These are phyloP conservation scores for Chondrus crispus DNA, from an alignment of 23 red algal genomes.

Conservation along the genomic window DNA sequence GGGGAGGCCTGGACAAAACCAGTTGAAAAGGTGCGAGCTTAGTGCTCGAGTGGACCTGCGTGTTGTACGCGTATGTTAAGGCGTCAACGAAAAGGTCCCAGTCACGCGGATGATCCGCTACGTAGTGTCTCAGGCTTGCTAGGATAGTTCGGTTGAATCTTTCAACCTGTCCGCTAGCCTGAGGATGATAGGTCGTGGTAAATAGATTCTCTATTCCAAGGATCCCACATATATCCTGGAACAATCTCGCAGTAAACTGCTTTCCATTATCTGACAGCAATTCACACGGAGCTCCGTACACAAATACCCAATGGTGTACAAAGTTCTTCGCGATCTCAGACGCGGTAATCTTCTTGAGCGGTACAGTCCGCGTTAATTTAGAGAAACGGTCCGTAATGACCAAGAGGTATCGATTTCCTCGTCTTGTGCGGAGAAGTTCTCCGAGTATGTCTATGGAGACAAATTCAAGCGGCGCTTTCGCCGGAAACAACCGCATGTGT, in stretches of 20 bases:
- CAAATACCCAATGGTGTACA: background rate
- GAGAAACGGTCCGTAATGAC: slow-evolving; percentile 37
- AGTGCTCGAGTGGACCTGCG: slow-evolving; percentile 3
- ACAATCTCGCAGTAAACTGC: slow-evolving; percentile 13
- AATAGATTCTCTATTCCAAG: slow-evolving; percentile 22
- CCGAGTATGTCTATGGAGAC: background rate
- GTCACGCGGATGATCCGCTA: background rate
- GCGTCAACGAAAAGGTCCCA: background rate
- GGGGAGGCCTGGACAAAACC: background rate
- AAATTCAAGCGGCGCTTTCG: background rate
- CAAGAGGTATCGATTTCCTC: background rate
- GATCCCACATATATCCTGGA: background rate
- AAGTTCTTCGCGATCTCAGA: background rate
- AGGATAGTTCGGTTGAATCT: background rate
- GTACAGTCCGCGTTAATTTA: slow-evolving; percentile 9
- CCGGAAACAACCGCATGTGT: background rate
- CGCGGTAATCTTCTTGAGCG: background rate
- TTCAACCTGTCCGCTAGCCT: background rate
- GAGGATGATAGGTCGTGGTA: slow-evolving; percentile 34
- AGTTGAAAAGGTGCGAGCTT: slow-evolving; percentile 10
- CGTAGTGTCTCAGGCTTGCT: background rate
- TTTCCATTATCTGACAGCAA: slow-evolving; percentile 22
- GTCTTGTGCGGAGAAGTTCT: background rate
- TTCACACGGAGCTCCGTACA: background rate
- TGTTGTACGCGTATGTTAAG: background rate